A percentile compares a stretch with the other conserved stretches of the same genome.
Evolutionary conservation across 257 asterid genomes (phyloP).

Genomic region (Capsicum rhomboideum): DNA sequence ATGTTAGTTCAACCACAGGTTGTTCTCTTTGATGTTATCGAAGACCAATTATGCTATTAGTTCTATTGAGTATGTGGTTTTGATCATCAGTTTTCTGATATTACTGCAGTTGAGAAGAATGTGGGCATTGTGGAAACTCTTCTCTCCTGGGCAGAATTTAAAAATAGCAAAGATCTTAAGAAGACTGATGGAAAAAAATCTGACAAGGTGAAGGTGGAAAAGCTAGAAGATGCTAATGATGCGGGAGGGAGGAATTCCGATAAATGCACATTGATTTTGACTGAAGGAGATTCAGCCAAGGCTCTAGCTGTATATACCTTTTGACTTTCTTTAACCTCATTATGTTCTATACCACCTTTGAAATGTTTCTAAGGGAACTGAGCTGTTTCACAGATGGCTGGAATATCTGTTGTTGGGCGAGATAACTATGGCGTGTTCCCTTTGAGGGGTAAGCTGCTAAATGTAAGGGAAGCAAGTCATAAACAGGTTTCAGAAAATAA

Average conservation of each 20-base stretch:
- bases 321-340: neutral
- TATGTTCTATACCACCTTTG: neutral
- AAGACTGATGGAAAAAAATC: conserved; percentile 86
- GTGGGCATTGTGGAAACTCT: conserved; percentile 81
- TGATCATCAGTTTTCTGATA: conserved; percentile 2
- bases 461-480: conserved; percentile 92
- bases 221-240: conserved; percentile 84
- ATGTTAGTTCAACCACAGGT: neutral
- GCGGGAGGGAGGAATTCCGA: conserved; percentile 86
- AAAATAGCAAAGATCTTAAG: conserved; percentile 81
- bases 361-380: conserved; percentile 2
- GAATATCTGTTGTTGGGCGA: conserved; percentile 77
- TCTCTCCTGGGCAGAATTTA: conserved; percentile 91
- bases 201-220: conserved; percentile 52
- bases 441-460: conserved; percentile 84
- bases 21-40: neutral
- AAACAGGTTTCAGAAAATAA: conserved; percentile 72
- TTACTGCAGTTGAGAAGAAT: conserved; percentile 58
- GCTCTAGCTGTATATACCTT: conserved; percentile 69
- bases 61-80: neutral
- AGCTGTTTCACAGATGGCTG: conserved; percentile 60
- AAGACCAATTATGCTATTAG: neutral
- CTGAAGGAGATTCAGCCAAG: conserved; percentile 99
- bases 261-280: conserved; percentile 84
- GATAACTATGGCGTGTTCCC: conserved; percentile 94